Base-by-base conservation (phyloP, 2,329 filamentous ascomycete species). In the Aspergillus pseudonomiae region DNA sequence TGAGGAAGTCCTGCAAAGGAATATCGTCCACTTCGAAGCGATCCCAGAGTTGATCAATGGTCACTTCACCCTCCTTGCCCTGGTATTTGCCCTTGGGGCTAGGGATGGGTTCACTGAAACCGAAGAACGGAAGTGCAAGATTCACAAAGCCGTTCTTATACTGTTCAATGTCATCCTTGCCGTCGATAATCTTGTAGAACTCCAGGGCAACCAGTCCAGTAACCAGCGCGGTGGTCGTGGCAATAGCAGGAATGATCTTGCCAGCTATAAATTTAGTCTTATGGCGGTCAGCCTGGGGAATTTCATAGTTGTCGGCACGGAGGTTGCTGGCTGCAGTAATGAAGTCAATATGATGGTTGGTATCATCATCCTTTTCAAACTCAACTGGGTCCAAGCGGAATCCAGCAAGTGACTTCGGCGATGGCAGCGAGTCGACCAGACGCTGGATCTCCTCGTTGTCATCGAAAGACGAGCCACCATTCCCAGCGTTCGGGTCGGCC, bases 71-170 rank as follows among this genome's bases (percentile, higher is more conserved):
- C 48, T 91, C 81, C 59, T 89, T 90, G 26, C 93, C 91, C 75
- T 89, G 83, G 81, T 98, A 99, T 73, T 88, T 92, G 68, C 94
- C 92, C 86, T 97, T 98, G 34, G 94, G 93, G 71, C 93, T 97
- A 6, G 89, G 89, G 71, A 99, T 96, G 2, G 95, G 95, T 81
- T 99, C 95, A 74, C 93, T 96, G 86, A 99, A 99, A 45, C 94
- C 94, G 71, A 99, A 97, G 86, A 99, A 98, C 0, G 95, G 95
- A 67, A 99, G 83, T 1, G 95, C 95, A 70, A 99, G 82, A 81
- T 99, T 99, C 81, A 98, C 86, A 79, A 99, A 99, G 19, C 95
- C 95, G 76, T 99, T 99, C 87, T 98, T 98, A 89, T 96, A 99
- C 80, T 98, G 92, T 81, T 98, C 95, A 68, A 97, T 90, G 71